A percentile compares a stretch with the other conserved stretches of the same genome.
phyloP scores from a whole-genome alignment of 2,329 filamentous ascomycete genomes.

The Aureobasidium uvarum region DNA sequence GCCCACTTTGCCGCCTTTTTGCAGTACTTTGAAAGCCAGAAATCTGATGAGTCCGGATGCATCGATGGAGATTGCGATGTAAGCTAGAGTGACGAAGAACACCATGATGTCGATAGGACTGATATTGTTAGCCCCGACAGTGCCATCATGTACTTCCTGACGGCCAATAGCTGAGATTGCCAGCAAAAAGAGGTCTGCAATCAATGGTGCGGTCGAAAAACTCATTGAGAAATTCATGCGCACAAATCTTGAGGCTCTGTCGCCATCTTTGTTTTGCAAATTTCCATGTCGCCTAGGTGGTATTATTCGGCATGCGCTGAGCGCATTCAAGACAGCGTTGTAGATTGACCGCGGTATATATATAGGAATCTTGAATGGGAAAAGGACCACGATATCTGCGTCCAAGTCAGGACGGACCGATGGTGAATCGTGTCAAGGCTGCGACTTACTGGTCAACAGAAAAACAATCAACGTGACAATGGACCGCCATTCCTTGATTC shows the following conservation, averaged over 20 bases:
- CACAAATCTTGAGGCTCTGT: constrained; percentile 45
- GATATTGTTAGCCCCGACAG: constrained; percentile 64
- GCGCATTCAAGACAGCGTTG: constrained; percentile 46
- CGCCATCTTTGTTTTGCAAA: constrained; percentile 30
- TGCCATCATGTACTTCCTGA: constrained; percentile 66
- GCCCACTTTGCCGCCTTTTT: constrained; percentile 65
- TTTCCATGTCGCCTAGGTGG: constrained; percentile 40
- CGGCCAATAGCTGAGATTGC: constrained; percentile 67
- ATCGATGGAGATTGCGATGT: constrained; percentile 75
- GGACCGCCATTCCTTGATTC: constrained; percentile 65
- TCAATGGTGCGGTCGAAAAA: constrained; percentile 67
- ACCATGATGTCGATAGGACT: constrained; percentile 69
- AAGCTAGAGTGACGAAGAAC: constrained; percentile 71
- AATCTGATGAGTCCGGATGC: constrained; percentile 70
- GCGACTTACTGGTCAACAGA: constrained; percentile 64
- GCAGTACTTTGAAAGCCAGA: constrained; percentile 67
- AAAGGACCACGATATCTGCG: constrained; percentile 66
- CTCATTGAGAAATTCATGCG: constrained; percentile 63
- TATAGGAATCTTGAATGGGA: constrained; percentile 65
- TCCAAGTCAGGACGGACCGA: constrained; percentile 13
- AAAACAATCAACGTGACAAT: constrained; percentile 70
- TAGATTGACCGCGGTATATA: constrained; percentile 56
- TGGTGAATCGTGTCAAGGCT: constrained; percentile 2
- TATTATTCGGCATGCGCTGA: constrained; percentile 55
- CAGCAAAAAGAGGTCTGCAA: constrained; percentile 69